Evolutionary conservation across 257 asterid species (phyloP), one percentile per base, ranked within the genome.

Genomic region (Verbena officinalis): DNA sequence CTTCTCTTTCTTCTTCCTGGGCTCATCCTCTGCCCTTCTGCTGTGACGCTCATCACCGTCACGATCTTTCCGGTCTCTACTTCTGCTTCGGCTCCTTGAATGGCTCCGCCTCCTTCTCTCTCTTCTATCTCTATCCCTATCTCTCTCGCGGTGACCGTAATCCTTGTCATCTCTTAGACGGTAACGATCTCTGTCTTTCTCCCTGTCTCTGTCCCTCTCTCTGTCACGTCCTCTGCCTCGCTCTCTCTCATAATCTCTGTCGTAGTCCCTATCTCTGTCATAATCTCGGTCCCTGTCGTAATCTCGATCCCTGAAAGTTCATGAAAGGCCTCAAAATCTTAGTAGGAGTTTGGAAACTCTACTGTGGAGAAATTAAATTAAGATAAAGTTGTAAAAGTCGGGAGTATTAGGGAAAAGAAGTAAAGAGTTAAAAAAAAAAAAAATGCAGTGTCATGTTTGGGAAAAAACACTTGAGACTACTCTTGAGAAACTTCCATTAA

Each of bases 81-180:
- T 89, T 78, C 96, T 79, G 44, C 98, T 91, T 45, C 92, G 77
- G 76, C 98, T 89, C 78, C 98, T 85, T 23, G 95, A 89, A 45
- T 64, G 77, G 76, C 97, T 87, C 73, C 89, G 84, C 44, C 83
- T 84, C 60, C 91, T 78, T 31, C 85, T 86, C 13, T 84, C 98
- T 48, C 95, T 83, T 68, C 91, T 78, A 31, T 86, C 96, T 0
- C 87, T 81, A 21, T 84, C 93, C 73, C 87, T 64, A n/a, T 75
- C 85, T 71, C 87, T 72, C 27, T 87, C 91, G 10, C 87, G 85
- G 3, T n/a, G 87, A 3, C 86, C 90, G 23, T 86, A 81, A 51
- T 84, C 91, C 80, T 85, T 84, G 33, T 88, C 95, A 2, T 88
- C 96, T 78, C 91, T 83, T 16, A 72, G 69, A 68, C 84, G 95